These are phyloP conservation scores for Aquilaria sinensis DNA, from an alignment of 345 rosid species.

Conservation along the genomic window DNA sequence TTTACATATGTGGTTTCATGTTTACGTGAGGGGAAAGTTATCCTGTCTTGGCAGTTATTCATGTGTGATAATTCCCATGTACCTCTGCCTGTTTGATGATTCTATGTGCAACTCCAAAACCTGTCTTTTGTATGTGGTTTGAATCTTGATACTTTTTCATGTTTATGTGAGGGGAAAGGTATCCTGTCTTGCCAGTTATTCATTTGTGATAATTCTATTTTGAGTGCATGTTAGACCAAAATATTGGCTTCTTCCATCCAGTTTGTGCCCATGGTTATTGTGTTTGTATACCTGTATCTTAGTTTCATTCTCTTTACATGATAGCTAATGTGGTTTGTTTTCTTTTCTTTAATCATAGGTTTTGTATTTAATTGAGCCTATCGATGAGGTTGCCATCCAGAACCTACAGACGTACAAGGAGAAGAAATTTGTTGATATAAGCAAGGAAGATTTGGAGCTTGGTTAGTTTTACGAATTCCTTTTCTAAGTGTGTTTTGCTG, in stretches of 20 bases:
- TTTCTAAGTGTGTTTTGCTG: not conserved
- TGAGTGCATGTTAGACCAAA: not conserved
- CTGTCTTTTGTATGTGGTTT: too few relatives aligned
- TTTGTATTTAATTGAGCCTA: constrained; percentile 85
- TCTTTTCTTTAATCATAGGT: constrained; percentile 41
- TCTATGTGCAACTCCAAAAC: too few relatives aligned
- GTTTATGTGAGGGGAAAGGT: too few relatives aligned
- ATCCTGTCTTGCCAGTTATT: not conserved
- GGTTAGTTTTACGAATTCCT: constrained; percentile 38
- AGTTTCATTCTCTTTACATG: not conserved
- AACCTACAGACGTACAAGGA: constrained; percentile 94
- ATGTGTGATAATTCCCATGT: too few relatives aligned
- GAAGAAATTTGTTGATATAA: constrained; percentile 96
- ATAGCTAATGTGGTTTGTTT: constrained; percentile 12
- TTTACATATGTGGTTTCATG: too few relatives aligned
- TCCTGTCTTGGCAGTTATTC: not conserved
- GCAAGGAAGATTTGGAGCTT: constrained; percentile 95
- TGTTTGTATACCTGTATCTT: constrained; percentile 1
- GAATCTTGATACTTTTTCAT: too few relatives aligned
- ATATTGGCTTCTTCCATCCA: not conserved
- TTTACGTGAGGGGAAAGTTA: too few relatives aligned
- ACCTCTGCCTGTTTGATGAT: too few relatives aligned
- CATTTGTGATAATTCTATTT: not conserved
- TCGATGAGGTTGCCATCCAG: constrained; percentile 97
- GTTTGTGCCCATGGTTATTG: not conserved